Evolutionary conservation across 768 basidiomycete genomes (phyloP).

Genomic region (Pisolithus marmoratus): DNA sequence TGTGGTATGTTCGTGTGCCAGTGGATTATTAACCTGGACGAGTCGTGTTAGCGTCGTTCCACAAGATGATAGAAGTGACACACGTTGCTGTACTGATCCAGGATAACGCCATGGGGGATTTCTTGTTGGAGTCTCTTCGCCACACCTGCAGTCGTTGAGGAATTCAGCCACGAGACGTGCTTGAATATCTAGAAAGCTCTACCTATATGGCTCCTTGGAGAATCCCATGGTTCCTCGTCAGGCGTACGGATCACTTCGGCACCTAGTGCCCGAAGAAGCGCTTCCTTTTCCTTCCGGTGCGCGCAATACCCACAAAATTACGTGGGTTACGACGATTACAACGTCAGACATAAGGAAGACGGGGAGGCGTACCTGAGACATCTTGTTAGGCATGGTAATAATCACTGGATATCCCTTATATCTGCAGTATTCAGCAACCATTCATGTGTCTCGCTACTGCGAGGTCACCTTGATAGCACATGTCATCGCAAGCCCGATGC

Average conservation of each 20-base stretch:
- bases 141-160: conserved; percentile 82
- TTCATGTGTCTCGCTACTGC: conserved; percentile 12
- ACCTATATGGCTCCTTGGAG: conserved; percentile 91
- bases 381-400: conserved; percentile 90
- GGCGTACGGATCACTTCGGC: conserved; percentile 95
- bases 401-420: conserved; percentile 86
- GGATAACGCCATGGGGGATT: conserved; percentile 81
- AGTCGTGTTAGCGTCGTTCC: background rate
- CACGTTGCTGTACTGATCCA: conserved; percentile 88
- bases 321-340: background rate
- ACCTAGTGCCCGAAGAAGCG: conserved; percentile 82
- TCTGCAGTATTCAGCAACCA: conserved; percentile 69
- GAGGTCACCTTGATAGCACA: conserved; percentile 83
- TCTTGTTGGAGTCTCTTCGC: conserved; percentile 70
- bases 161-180: conserved; percentile 75
- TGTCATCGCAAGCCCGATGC: conserved; percentile 90
- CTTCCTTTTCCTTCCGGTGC: conserved; percentile 75
- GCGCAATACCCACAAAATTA: background rate
- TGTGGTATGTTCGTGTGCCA: conserved; percentile 87
- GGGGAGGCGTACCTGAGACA: conserved; percentile 60
- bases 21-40: conserved; percentile 69
- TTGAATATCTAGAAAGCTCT: conserved; percentile 33
- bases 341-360: background rate
- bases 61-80: conserved; percentile 16
- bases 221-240: conserved; percentile 82